Evolutionary conservation across 2,329 filamentous ascomycete species (phyloP).

Genomic region (Phialemoniopsis sp.): DNA sequence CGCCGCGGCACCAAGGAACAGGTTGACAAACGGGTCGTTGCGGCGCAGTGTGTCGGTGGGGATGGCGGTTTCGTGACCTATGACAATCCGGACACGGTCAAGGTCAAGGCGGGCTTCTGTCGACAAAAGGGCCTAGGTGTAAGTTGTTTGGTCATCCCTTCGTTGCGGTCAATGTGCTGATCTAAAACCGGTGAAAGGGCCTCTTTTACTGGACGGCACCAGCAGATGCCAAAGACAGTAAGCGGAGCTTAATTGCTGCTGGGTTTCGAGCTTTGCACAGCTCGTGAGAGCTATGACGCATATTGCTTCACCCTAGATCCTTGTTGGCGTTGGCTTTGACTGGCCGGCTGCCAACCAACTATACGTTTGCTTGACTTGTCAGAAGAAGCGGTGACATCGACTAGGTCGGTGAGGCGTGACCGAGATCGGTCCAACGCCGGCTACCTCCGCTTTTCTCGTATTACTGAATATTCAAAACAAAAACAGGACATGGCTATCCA

Average conservation of each 20-base stretch:
- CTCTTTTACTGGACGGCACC: slow-evolving; percentile 82
- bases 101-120: slow-evolving; percentile 70
- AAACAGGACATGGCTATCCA: no score
- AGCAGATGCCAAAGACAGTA: slow-evolving; percentile 57
- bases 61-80: slow-evolving; percentile 78
- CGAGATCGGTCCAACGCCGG: no score
- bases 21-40: slow-evolving; percentile 62
- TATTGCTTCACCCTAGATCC: no score
- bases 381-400: no score
- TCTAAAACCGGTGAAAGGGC: slow-evolving; percentile 41
- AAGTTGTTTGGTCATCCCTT: slow-evolving; percentile 18
- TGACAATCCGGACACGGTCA: slow-evolving; percentile 73
- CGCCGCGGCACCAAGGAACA: slow-evolving; percentile 56
- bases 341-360: no score
- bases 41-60: slow-evolving; percentile 67
- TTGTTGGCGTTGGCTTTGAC: no score
- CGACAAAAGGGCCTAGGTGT: slow-evolving; percentile 66
- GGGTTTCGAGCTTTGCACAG: slow-evolving; percentile 56
- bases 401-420: no score
- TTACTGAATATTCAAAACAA: no score
- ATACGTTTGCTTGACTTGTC: no score
- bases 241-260: slow-evolving; percentile 53
- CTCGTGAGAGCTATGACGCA: slow-evolving; percentile 19
- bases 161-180: background rate
- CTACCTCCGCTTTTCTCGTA: no score